phyloP scores from a whole-genome alignment of 2,329 filamentous ascomycete species.

The Coleophoma eucalyptorum region DNA sequence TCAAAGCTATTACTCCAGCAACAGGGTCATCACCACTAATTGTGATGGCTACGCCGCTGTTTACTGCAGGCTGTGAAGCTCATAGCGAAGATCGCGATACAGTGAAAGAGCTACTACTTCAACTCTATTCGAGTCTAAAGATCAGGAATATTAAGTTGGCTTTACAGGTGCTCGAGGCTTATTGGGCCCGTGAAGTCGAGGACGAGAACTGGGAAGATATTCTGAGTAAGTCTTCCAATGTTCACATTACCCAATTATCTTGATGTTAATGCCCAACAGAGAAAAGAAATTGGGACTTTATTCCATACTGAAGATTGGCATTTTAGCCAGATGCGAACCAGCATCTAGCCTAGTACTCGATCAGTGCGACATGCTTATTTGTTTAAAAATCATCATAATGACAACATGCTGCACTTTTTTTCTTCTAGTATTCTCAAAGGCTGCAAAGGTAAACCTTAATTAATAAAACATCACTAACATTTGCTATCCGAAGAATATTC shows the following conservation, averaged over 20 bases:
- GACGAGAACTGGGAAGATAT: slow-evolving; percentile 34
- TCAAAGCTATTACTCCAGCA: slow-evolving; percentile 31
- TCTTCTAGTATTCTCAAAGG: too few species aligned
- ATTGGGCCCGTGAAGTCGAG: slow-evolving; percentile 20
- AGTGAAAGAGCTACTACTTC: slow-evolving; percentile 27
- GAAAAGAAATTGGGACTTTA: slow-evolving; percentile 8
- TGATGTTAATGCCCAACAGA: not conserved
- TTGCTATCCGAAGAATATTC: too few species aligned
- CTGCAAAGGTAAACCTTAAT: too few species aligned
- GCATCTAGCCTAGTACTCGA: too few species aligned
- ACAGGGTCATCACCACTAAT: slow-evolving; percentile 35
- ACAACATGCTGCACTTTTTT: too few species aligned
- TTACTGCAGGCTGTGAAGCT: slow-evolving; percentile 38
- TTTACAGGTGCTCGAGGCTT: slow-evolving; percentile 34
- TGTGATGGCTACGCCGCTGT: slow-evolving; percentile 37
- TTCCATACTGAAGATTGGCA: slow-evolving; percentile 7
- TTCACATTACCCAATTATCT: too few species aligned
- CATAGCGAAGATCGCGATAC: slow-evolving; percentile 29
- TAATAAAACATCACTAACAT: too few species aligned
- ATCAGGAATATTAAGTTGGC: slow-evolving; percentile 37
- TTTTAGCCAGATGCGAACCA: not conserved
- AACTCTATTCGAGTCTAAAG: slow-evolving; percentile 33
- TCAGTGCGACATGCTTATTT: too few species aligned
- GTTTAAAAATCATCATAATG: too few species aligned
- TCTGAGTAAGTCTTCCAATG: slow-evolving; percentile 23